Evolutionary conservation across 257 asterid species (phyloP).

Genomic region (Nyctanthes arbortristis): DNA sequence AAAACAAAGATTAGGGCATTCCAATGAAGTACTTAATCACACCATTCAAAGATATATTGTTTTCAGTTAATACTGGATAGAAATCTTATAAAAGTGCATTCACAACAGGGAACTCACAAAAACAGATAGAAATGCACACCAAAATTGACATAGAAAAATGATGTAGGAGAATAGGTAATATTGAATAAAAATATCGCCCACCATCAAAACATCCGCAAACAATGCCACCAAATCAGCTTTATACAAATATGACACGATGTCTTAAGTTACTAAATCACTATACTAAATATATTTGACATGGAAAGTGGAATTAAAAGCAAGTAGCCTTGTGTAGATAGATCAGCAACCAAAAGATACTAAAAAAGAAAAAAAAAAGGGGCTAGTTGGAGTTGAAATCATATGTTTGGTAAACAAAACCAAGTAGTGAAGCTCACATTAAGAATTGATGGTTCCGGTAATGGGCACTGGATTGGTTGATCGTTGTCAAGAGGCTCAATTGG

Average conservation of each 20-base stretch:
- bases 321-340: background rate
- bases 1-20: background rate
- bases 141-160: background rate
- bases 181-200: background rate
- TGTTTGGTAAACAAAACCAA: background rate
- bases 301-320: background rate
- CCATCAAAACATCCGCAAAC: background rate
- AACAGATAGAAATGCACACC: background rate
- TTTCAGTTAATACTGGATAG: too few relatives aligned
- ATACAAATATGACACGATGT: background rate
- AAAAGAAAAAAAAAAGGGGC: too few relatives aligned
- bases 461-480: conserved; percentile 84
- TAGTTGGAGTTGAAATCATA: conserved; percentile 3
- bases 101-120: background rate
- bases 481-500: conserved; percentile 75
- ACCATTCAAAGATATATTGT: too few relatives aligned
- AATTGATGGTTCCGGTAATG: conserved; percentile 88
- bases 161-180: background rate
- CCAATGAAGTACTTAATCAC: too few relatives aligned
- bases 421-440: conserved; percentile 58
- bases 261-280: too few relatives aligned
- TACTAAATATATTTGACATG: too few relatives aligned
- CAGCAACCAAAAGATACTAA: background rate
- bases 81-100: too few relatives aligned
- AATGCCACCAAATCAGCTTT: background rate